Base-by-base conservation (phyloP, 179 eudicot species). In the Silene noctiflora region DNA sequence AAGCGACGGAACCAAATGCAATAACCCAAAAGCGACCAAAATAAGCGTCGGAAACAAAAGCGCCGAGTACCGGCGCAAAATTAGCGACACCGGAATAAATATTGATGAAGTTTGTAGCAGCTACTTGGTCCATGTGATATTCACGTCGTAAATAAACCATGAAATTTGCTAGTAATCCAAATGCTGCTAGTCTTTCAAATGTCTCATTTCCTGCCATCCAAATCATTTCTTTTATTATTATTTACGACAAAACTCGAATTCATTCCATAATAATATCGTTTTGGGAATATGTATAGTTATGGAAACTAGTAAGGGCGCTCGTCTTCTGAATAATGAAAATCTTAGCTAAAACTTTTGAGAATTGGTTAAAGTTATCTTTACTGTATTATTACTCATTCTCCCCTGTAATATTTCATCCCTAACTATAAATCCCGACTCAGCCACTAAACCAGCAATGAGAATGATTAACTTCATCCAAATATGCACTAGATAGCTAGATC, bases 61-160 rank as follows among this genome's bases (percentile, higher is more conserved):
- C 94, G 48, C 94, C 94, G 67, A 89, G 35, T 75, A 89, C 71
- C 0, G 94, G 94, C 13, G 85, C 88, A 58, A 88, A 89, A 76
- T 85, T 89, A 59, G 83, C 61, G 24, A 84, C 76, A 9, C 88
- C 91, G 4, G 66, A 75, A 82, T 84, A 89, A 33, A 89, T 59
- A 79, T 81, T 83, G 79, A 89, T 75, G 17, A 89, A 56, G 71
- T 84, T 89, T 1, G 86, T 81, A 19, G 94, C 91, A 0, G 83
- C 75, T 44, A 85, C 94, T 74, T 88, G 91, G 63, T 88, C 88
- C 89, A 89, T 77, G 46, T 88, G 87, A 80, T 85, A 88, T 75
- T 84, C 79, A 1, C 81, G 79, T 62, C 74, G 42, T 55, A 89
- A 73, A 80, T 85, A 89, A 55, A 89, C 85, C 88, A 85, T 79